A percentile compares a stretch with the other conserved stretches of the same genome.
Evolutionary conservation across 257 asterid genomes (phyloP).

Genomic region (Nicotiana paniculata): DNA sequence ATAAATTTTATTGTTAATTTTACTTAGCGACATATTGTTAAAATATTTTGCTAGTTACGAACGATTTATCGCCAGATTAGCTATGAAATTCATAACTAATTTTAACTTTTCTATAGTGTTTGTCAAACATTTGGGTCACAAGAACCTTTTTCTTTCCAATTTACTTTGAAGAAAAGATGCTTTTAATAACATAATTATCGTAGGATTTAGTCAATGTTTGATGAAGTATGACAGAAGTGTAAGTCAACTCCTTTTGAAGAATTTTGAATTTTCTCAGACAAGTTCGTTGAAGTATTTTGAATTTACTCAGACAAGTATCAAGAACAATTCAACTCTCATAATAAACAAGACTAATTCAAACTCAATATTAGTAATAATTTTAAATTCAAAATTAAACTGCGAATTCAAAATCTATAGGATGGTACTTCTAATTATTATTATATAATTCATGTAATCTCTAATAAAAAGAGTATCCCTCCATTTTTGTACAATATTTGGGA

Average conservation of each 20-base stretch:
- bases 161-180: neutral
- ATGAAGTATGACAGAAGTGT: neutral
- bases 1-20: too few relatives aligned
- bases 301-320: neutral
- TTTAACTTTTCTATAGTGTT: too few relatives aligned
- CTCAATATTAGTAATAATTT: too few relatives aligned
- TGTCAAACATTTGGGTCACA: neutral
- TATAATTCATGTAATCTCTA: neutral
- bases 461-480: too few relatives aligned
- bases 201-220: constrained; percentile 7
- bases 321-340: neutral
- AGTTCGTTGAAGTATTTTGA: neutral
- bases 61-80: too few relatives aligned
- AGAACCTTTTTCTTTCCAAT: neutral
- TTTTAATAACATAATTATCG: neutral
- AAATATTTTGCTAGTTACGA: too few relatives aligned
- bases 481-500: too few relatives aligned
- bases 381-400: neutral
- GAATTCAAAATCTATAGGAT: neutral
- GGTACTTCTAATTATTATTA: too few relatives aligned
- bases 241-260: neutral
- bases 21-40: too few relatives aligned
- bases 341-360: neutral
- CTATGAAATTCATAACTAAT: too few relatives aligned
- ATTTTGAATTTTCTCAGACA: neutral